Percentiles rank a stretch among this genome's conserved stretches.
Evolutionary conservation across 164 flowering plant genomes (phyloP).

Genomic region (Stephania cephalantha): DNA sequence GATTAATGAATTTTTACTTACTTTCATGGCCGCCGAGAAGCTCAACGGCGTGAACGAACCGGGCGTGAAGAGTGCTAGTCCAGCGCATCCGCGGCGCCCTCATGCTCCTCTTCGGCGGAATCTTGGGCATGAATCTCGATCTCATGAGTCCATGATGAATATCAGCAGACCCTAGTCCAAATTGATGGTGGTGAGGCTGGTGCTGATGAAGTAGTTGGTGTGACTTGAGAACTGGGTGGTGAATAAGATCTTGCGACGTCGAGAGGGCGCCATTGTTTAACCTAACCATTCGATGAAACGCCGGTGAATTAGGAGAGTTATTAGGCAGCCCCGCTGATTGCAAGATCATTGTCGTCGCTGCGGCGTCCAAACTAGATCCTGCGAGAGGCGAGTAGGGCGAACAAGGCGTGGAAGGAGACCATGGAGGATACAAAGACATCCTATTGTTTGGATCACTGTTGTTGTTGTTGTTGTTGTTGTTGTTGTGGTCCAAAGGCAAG

Average conservation of each 20-base stretch:
- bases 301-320: slow-evolving; percentile 12
- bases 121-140: slow-evolving; percentile 46
- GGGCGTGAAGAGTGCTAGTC: slow-evolving; percentile 65
- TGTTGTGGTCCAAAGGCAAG: slow-evolving; percentile 23
- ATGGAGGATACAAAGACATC: slow-evolving; percentile 18
- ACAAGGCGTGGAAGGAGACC: slow-evolving; percentile 14
- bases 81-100: slow-evolving; percentile 76
- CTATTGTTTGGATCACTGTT: slow-evolving; percentile 27
- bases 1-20: slow-evolving; percentile 30
- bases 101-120: slow-evolving; percentile 50
- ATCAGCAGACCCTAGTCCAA: slow-evolving; percentile 19
- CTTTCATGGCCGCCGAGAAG: slow-evolving; percentile 83
- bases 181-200: slow-evolving; percentile 26
- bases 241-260: slow-evolving; percentile 22
- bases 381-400: slow-evolving; percentile 7
- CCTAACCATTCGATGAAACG: slow-evolving; percentile 21
- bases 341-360: slow-evolving; percentile 21
- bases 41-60: slow-evolving; percentile 70
- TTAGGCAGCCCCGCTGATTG: slow-evolving; percentile 17
- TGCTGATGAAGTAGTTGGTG: slow-evolving; percentile 24
- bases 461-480: slow-evolving; percentile 9
- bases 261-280: slow-evolving; percentile 35
- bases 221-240: slow-evolving; percentile 13
- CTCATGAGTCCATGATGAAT: slow-evolving; percentile 33
- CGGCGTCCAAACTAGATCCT: slow-evolving; percentile 27